Evolutionary conservation across 257 asterid genomes (phyloP), one percentile per base, ranked within the genome.

Genomic region (Solanum lycopersicoides): DNA sequence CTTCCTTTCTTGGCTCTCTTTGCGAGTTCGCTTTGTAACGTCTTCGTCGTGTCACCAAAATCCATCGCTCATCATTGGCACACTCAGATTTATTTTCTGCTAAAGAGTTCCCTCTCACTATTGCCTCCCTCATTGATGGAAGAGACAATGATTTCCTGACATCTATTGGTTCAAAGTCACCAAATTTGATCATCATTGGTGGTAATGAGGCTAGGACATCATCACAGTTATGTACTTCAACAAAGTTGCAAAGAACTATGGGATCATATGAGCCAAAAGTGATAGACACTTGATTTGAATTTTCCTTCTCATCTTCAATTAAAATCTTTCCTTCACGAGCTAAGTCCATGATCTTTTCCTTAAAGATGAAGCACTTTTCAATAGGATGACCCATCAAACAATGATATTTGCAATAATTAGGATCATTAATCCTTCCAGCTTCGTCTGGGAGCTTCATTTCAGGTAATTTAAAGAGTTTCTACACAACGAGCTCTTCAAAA

Each of bases 11-110:
- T 12, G 1, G 1, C 1, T 25, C 35, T 65, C 9, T 65, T 65
- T 1, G 9, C 5, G 2, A 65, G 35, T 30, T 12, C 0, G 0
- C n/a, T 65, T 65, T 65, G 9, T 0, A 65, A 9, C 2, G 0
- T 12, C 35, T 65, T 12, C 1, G 1, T 5, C 18, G 9, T n/a
- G 4, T 65, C 15, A 65, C 35, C 8, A 65, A 10, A n/a, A 11
- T 25, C 72, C 18, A 65, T 65, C 72, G 2, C 25, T 65, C 72
- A 65, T 65, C 35, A 65, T 25, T 9, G 1, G 0, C 5, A 23
- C 5, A 23, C 10, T 60, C 0, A 60, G 7, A 60, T 60, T 60
- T 13, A 23, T 60, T 60, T 60, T 0, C 30, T 0, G 0, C 30
- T 21, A 23, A 10, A 23, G 7, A 21, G 12, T 60, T 60, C 1